Evolutionary conservation across 2,329 filamentous ascomycete genomes (phyloP), one percentile per base, ranked within the genome.

Genomic region (Ilyonectria robusta): DNA sequence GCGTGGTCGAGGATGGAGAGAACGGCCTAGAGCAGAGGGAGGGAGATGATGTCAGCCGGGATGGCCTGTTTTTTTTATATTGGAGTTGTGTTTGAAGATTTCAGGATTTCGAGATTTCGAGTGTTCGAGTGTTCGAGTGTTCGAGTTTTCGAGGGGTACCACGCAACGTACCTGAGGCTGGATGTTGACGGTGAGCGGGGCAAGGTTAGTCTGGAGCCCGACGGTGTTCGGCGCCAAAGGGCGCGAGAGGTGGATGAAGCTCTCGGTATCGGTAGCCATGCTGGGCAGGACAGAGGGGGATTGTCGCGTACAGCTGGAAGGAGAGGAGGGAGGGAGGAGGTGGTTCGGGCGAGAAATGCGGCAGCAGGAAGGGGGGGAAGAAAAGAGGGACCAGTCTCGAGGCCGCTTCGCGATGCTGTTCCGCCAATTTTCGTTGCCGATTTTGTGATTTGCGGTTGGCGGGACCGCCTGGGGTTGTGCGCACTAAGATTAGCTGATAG

Each of bases 241-340:
- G 83, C 96, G 91, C 79, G 95, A 92, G 75, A 99, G 92, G 83
- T 99, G 96, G 78, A 98, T 91, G 87, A 97, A 98, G 72, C 93
- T 92, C 82, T 95, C 93, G 78, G 89, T 87, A 81, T 91, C 86
- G 79, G 89, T 86, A 82, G 94, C 92, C 94, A 97, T 97, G 84
- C 78, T 94, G 88, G 83, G 84, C 82, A 81, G 70, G 42, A 47
- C 31, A 62, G 72, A 65, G 60, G 67, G 58, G 66, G 59, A 66
- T 68, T 68, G 62, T 72, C 69, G 67, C 65, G 71, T 68, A 59
- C 64, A 60, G 63, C 62, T 59, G 64, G 54, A 35, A 37, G 6
- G 63, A 54, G 58, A 62, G 51, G 54, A 50, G 44, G 51, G 48
- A 56, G 59, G 50, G 46, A 55, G 57, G 63, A 59, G 67, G 62